phyloP scores from a whole-genome alignment of 306 rosid genomes.

The Chamaecrista fasciculata region DNA sequence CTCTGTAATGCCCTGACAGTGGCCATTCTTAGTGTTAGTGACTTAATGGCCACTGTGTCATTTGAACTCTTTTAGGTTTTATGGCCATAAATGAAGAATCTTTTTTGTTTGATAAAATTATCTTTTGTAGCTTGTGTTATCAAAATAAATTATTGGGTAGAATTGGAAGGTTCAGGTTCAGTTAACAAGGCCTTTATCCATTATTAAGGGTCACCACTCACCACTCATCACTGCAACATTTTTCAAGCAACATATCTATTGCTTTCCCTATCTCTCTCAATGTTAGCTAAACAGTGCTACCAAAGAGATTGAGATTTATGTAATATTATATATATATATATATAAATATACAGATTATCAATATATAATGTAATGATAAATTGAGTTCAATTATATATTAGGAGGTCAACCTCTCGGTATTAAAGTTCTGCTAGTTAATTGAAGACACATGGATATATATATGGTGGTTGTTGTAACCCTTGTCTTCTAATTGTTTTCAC shows the following conservation, averaged over 20 bases:
- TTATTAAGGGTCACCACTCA: slow-evolving; percentile 12
- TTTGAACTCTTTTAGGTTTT: not conserved
- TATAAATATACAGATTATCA: too few relatives aligned
- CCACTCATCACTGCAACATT: not conserved
- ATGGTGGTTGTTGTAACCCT: not conserved
- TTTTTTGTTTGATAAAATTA: too few relatives aligned
- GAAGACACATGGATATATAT: too few relatives aligned
- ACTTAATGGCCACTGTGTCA: not conserved
- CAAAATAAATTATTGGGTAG: not conserved
- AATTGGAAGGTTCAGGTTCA: not conserved
- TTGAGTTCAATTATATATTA: too few relatives aligned
- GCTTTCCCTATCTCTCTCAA: too few relatives aligned
- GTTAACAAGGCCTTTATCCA: not conserved
- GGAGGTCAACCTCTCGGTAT: too few relatives aligned
- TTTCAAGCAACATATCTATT: slow-evolving; percentile 19
- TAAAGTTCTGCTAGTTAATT: not conserved
- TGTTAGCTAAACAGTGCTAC: too few relatives aligned
- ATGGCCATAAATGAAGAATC: too few relatives aligned
- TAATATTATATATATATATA: too few relatives aligned
- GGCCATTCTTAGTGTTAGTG: not conserved
- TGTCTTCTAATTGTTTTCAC: not conserved
- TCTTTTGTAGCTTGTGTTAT: not conserved
- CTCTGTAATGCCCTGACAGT: not conserved
- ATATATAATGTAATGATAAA: too few relatives aligned
- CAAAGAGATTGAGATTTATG: too few relatives aligned